These are phyloP conservation scores for Leccinum pachyderme DNA, from an alignment of 1,284 basidiomycete genomes.

Conservation along the genomic window DNA sequence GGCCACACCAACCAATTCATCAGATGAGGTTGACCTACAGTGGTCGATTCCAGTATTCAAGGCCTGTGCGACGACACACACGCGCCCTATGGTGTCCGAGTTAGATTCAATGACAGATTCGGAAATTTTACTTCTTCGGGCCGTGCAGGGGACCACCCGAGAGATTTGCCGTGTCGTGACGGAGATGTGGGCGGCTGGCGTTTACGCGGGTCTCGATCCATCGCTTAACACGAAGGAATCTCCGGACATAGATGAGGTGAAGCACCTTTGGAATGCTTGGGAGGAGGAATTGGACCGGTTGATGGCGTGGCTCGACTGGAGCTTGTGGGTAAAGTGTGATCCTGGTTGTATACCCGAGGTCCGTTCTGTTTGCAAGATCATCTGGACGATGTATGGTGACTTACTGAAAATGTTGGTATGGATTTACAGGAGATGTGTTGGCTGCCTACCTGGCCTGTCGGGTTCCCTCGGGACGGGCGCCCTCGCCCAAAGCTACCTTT, in stretches of 20 bases:
- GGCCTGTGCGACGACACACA: constrained; percentile 37
- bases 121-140: constrained; percentile 35
- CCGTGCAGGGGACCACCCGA: constrained; percentile 34
- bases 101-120: constrained; percentile 35
- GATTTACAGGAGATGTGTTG: constrained; percentile 48
- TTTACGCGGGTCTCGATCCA: constrained; percentile 32
- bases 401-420: too few species aligned
- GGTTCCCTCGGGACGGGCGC: constrained; percentile 2
- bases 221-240: constrained; percentile 1
- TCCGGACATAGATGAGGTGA: constrained; percentile 1
- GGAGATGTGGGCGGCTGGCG: constrained; percentile 42
- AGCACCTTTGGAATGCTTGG: constrained; percentile 23
- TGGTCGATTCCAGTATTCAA: constrained; percentile 29
- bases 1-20: background rate
- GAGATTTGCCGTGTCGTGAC: constrained; percentile 47
- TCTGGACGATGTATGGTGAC: too few species aligned
- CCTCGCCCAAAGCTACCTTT: background rate
- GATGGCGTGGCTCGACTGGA: constrained; percentile 42
- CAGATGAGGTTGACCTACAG: background rate
- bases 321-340: constrained; percentile 37
- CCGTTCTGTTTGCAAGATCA: too few species aligned
- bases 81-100: constrained; percentile 22
- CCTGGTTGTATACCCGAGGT: constrained; percentile 37
- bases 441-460: constrained; percentile 43
- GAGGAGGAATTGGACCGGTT: constrained; percentile 23